These are phyloP conservation scores for Clarireedia hainanense DNA, from an alignment of 2,329 filamentous ascomycete species.

Conservation along the genomic window DNA sequence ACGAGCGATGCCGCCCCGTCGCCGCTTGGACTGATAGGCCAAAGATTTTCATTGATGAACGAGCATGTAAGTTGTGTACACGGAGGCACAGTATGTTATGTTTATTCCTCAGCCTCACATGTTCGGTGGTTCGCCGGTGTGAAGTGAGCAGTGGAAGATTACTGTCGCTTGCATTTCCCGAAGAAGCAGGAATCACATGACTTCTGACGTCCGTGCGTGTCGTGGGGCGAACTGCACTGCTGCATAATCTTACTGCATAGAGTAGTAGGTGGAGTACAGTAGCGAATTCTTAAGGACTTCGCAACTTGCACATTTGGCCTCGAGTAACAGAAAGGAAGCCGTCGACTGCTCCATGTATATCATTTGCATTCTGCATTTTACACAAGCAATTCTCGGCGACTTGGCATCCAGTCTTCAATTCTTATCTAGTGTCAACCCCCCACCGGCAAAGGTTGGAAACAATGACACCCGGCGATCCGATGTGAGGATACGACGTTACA, in stretches of 20 bases:
- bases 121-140: not conserved
- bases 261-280: too few species aligned
- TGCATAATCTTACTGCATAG: too few species aligned
- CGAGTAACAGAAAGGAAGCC: too few species aligned
- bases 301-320: too few species aligned
- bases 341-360: not conserved
- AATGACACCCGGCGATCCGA: not conserved
- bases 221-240: too few species aligned
- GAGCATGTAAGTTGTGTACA: too few species aligned
- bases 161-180: not conserved
- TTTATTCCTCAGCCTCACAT: constrained; percentile 4
- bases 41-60: not conserved
- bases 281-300: too few species aligned
- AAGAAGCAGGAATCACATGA: not conserved
- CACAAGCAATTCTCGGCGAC: not conserved
- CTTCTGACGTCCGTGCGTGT: too few species aligned
- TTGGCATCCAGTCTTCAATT: not conserved
- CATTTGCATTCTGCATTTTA: not conserved
- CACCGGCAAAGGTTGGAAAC: not conserved
- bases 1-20: not conserved
- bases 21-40: not conserved
- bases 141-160: not conserved
- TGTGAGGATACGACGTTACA: constrained; percentile 8
- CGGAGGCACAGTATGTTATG: not conserved
- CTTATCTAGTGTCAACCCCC: not conserved